Evolutionary conservation across 176 grass and related monocot species (phyloP), one percentile per base, ranked within the genome.

Genomic region (Juncus inflexus): DNA sequence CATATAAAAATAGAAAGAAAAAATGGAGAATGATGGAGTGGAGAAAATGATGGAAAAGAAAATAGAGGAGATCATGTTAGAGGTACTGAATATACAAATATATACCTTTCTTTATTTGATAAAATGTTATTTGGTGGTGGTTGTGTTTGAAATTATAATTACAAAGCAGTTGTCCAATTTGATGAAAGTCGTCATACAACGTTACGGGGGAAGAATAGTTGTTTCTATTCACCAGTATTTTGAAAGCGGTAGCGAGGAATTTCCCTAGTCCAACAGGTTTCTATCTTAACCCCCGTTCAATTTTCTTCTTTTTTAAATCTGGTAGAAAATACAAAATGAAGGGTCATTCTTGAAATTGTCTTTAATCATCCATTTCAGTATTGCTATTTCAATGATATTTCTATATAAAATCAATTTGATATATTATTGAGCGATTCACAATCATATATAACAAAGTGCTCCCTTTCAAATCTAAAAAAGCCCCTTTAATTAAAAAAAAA

Each of bases 161-260:
- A 28, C 19, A 28, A 56, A 76, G 72, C 83, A 97, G 94, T 68
- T 97, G 55, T 86, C 87, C 10, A 60, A 4, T 67, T 89, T 77
- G 61, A 86, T 88, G 80, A 89, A 79, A 75, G 94, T 97, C 69
- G 89, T 85, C 7, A 53, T 91, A 12, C 81, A 81, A 56, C 82
- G 91, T 35, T 91, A 86, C 37, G 77, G 45, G 55, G 84, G 87
- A 69, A 89, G 61, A 45, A 86, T 64, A 13, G 77, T 97, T 51
- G 79, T 91, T 58, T 92, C 88, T 1, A 91, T 97, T 59, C 79
- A 87, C 3, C 84, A 92, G 64, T 91, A 79, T 75, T 97, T 86
- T 54, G 0, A 58, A n/a, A 97, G 91, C 75, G 88, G 91, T 40
- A 82, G 94, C 74, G 91, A 86, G 64, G 76, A 97, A 74, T 7